Conservation (phyloP, 768 basidiomycete species). For the Leccinum boreale region DNA sequence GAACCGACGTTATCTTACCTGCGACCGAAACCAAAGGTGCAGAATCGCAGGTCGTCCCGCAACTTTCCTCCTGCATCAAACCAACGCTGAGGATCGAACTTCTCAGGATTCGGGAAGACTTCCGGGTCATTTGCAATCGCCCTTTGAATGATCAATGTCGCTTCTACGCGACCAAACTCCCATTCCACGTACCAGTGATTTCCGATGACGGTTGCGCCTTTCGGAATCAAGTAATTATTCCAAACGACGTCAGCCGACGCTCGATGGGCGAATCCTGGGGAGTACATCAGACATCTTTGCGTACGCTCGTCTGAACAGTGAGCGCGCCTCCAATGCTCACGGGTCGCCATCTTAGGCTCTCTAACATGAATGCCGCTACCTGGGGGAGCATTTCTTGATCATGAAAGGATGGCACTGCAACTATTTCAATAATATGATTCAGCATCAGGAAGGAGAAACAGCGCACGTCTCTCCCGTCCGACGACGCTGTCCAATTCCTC, state of each 20-base stretch:
- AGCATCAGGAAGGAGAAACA: not conserved
- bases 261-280: conserved; percentile 55
- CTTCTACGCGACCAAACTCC: not conserved
- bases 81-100: conserved; percentile 11
- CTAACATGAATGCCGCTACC: conserved; percentile 36
- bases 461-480: conserved; percentile 35
- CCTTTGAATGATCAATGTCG: not conserved
- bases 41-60: conserved; percentile 8
- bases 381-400: conserved; percentile 35
- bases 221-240: conserved; percentile 37
- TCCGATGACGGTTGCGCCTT: conserved; percentile 8
- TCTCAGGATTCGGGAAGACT: conserved; percentile 10
- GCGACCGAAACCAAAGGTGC: conserved; percentile 9
- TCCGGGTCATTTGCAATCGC: conserved; percentile 12
- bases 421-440: not conserved
- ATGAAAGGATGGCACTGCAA: conserved; percentile 35
- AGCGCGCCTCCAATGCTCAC: conserved; percentile 28
- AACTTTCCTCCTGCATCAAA: not conserved
- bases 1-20: conserved; percentile 1
- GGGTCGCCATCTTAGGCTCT: conserved; percentile 38
- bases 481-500: conserved; percentile 52
- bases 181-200: conserved; percentile 8
- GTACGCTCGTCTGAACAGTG: not conserved
- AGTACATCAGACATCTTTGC: conserved; percentile 9
- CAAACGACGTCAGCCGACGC: conserved; percentile 54